Evolutionary conservation across 768 basidiomycete genomes (phyloP), one percentile per base, ranked within the genome.

Genomic region (Cystobasidiopsis lactophilus): DNA sequence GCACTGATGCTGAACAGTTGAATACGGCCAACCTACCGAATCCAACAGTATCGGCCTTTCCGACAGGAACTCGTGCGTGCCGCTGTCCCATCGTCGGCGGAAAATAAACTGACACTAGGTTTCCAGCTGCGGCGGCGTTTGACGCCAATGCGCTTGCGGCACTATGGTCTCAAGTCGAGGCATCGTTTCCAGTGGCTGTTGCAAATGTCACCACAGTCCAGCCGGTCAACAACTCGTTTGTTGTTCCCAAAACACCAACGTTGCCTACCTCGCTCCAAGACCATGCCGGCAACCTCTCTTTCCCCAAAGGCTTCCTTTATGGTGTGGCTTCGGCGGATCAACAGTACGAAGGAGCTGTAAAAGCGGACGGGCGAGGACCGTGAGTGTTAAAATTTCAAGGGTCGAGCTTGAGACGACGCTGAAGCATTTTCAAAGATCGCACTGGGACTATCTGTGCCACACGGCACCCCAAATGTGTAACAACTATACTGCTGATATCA

Each of bases 341-440:
- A 39, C 53, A 52, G 29, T 52, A 44, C 24, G 52, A 54, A 38
- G 53, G 53, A 5, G 53, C 53, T 9, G 51, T 54, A 14, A 54
- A 54, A 40, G 53, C 19, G 14, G 53, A 54, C 18, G 53, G 53
- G 2, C 49, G 53, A n/a, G 50, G 51, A 29, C 30, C 33, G n/a
- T 1, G 24, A n/a, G n/a, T n/a, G n/a, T n/a, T n/a, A n/a, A n/a
- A n/a, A n/a, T n/a, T 19, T 50, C 54, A 41, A 13, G 24, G 30
- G 3, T 56, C n/a, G 21, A 29, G 30, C 3, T 21, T 35, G 3
- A 51, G 27, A 3, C 21, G 18, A 21, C 2, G 3, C 4, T 19
- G 39, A 9, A 31, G 27, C 5, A 49, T 11, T 3, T 24, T 21
- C 21, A 14, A 18, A 9, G 21, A 5, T 33, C 3, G 3, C 16